These are phyloP conservation scores for Apiospora rasikravindrae DNA, from an alignment of 2,329 filamentous ascomycete genomes.

Conservation along the genomic window DNA sequence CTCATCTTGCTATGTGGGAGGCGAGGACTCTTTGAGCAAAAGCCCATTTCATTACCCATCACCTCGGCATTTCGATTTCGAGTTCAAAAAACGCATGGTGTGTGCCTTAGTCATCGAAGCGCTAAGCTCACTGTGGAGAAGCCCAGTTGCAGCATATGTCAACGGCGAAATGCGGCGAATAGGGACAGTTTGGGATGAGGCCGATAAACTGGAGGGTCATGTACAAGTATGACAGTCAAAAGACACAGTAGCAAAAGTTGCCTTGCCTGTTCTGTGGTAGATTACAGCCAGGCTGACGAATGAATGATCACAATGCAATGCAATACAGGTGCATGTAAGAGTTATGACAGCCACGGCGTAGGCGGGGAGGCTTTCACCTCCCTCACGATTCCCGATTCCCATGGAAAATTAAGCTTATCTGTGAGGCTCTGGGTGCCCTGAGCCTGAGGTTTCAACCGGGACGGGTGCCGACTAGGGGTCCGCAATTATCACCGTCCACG, in stretches of 20 bases:
- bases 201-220: neutral
- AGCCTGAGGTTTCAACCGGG: conserved; percentile 12
- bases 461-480: conserved; percentile 12
- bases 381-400: neutral
- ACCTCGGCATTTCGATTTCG: neutral
- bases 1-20: neutral
- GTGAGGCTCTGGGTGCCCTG: conserved; percentile 14
- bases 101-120: neutral
- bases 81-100: neutral
- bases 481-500: neutral
- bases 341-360: neutral
- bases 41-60: neutral
- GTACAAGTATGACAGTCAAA: neutral
- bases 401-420: conserved; percentile 10
- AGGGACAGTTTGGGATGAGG: neutral
- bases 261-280: neutral
- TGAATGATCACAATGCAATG: neutral
- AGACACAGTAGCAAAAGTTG: too few relatives aligned
- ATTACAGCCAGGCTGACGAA: neutral
- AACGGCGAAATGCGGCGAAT: neutral
- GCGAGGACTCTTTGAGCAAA: neutral
- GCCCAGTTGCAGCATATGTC: neutral
- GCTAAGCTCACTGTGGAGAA: neutral
- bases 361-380: neutral
- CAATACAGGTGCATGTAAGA: neutral